Percentiles rank a stretch among this genome's conserved stretches.
Evolutionary conservation across 177 flowering plant species (phyloP).

Genomic region (Telopea speciosissima): DNA sequence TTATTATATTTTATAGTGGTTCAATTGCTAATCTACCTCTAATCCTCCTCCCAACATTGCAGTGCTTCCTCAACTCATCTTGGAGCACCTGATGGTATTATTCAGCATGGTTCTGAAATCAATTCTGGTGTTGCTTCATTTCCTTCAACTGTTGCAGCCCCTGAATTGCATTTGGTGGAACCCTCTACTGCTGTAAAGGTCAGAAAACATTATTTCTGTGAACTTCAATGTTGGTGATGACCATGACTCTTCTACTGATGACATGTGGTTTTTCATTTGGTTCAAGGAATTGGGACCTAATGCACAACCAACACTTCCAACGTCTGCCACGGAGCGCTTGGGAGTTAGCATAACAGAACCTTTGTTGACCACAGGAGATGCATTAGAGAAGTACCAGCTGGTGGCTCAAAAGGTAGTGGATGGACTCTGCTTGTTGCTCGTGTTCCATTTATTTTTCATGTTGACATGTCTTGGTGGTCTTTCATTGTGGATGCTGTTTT

Average conservation of each 20-base stretch:
- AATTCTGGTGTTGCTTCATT: conserved; percentile 34
- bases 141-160: conserved; percentile 34
- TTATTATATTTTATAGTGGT: not conserved
- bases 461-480: not conserved
- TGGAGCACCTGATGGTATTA: conserved; percentile 40
- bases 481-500: not conserved
- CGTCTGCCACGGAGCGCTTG: conserved; percentile 47
- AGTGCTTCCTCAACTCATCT: conserved; percentile 49
- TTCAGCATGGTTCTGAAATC: conserved; percentile 38
- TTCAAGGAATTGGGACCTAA: conserved; percentile 51
- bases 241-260: conserved; percentile 4
- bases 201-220: conserved; percentile 9
- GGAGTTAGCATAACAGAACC: conserved; percentile 52
- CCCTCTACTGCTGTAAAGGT: conserved; percentile 46
- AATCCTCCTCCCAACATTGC: conserved; percentile 13
- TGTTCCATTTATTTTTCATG: not conserved
- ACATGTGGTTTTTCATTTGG: conserved; percentile 10
- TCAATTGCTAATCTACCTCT: not conserved
- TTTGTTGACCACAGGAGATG: conserved; percentile 69
- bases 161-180: conserved; percentile 48
- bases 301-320: conserved; percentile 35
- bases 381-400: conserved; percentile 73
- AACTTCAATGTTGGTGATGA: not conserved
- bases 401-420: conserved; percentile 65
- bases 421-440: not conserved